These are phyloP conservation scores for Paecilomyces sp. DNA, from an alignment of 2,329 filamentous ascomycete genomes.

Conservation along the genomic window DNA sequence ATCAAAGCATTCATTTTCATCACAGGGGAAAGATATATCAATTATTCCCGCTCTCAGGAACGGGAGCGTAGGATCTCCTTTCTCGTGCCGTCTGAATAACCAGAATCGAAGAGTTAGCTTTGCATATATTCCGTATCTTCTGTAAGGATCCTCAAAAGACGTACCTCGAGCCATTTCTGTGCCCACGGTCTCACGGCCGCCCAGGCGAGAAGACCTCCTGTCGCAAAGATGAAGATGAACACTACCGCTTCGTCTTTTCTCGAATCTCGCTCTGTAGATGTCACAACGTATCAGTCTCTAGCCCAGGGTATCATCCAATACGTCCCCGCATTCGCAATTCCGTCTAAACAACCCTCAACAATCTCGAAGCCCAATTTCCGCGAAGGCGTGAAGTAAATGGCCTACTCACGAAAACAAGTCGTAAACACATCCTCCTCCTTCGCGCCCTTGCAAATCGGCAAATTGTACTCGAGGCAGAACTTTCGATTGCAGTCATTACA, in stretches of 20 bases:
- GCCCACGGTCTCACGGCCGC: constrained; percentile 55
- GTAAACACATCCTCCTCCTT: constrained; percentile 59
- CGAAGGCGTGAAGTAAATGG: background rate
- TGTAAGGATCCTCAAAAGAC: constrained; percentile 6
- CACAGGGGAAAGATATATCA: background rate
- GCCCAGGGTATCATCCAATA: background rate
- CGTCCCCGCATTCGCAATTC: too few relatives aligned
- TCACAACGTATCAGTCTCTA: constrained; percentile 4
- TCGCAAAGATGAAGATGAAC: constrained; percentile 59
- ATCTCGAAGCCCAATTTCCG: background rate
- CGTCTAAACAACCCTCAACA: too few relatives aligned
- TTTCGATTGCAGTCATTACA: constrained; percentile 63
- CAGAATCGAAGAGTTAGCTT: constrained; percentile 5
- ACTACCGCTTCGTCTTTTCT: constrained; percentile 60
- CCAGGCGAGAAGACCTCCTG: constrained; percentile 53
- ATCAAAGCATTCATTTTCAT: background rate
- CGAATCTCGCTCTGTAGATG: constrained; percentile 54
- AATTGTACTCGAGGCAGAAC: constrained; percentile 57
- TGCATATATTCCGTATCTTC: background rate
- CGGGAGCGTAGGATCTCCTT: constrained; percentile 45
- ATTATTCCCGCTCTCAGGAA: constrained; percentile 26
- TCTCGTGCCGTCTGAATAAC: constrained; percentile 37
- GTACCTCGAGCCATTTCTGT: constrained; percentile 48
- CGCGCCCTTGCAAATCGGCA: constrained; percentile 55
- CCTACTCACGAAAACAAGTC: constrained; percentile 53